phyloP scores from a whole-genome alignment of 345 rosid species.

The Hibiscus syriacus region DNA sequence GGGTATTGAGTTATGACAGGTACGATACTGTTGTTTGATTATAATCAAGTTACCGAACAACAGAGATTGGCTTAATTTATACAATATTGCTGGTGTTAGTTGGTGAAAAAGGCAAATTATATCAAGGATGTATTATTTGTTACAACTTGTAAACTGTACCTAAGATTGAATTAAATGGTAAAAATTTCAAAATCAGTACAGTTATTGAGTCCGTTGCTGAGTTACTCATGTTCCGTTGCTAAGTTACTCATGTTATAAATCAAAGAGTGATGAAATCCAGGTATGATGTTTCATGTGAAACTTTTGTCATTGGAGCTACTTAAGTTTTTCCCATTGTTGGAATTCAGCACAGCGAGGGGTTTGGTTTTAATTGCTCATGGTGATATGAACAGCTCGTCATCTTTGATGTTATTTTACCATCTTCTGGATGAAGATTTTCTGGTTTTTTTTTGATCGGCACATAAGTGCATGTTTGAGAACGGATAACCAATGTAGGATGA shows the following conservation, averaged over 20 bases:
- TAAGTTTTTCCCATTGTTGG: no score
- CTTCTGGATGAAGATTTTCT: no score
- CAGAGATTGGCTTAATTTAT: conserved; percentile 19
- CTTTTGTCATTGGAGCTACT: neutral
- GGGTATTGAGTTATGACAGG: no score
- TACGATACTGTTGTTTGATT: no score
- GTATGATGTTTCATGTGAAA: neutral
- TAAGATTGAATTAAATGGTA: conserved; percentile 1
- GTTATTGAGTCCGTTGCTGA: conserved; percentile 8
- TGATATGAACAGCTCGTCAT: neutral
- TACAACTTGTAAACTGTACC: conserved; percentile 1
- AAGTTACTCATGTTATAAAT: conserved; percentile 11
- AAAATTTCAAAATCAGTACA: neutral
- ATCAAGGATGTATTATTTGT: neutral
- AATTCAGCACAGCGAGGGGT: no score
- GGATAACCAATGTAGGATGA: neutral
- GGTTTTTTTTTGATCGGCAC: neutral
- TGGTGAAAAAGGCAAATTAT: conserved; percentile 12
- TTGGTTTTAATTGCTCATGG: neutral
- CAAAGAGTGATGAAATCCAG: no score
- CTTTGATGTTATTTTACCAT: neutral
- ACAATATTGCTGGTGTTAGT: conserved; percentile 11
- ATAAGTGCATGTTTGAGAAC: neutral
- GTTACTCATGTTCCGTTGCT: no score
- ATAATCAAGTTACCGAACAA: conserved; percentile 27